Conservation (phyloP, 148 eudicot species). For the Camellia japonica region DNA sequence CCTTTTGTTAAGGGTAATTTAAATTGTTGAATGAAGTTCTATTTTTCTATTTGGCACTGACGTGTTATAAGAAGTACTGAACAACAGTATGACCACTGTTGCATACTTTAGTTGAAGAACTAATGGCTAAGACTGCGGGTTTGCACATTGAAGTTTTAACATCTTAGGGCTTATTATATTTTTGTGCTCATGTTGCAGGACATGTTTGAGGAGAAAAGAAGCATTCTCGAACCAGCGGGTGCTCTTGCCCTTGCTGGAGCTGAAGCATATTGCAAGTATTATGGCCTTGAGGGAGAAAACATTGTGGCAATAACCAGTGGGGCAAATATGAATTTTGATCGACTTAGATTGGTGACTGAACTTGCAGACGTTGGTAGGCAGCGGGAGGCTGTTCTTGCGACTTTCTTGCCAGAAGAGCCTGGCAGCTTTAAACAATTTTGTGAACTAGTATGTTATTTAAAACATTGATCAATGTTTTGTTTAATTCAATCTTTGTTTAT, state of each 20-base stretch:
- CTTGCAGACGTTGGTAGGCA: constrained; percentile 99
- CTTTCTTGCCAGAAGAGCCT: constrained; percentile 79
- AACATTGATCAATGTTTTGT: neutral
- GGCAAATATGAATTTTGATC: constrained; percentile 98
- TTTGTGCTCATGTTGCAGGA: constrained; percentile 45
- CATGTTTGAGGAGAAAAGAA: constrained; percentile 99
- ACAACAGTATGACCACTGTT: neutral
- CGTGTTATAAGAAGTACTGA: neutral
- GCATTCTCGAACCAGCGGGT: constrained; percentile 97
- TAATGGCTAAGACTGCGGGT: neutral
- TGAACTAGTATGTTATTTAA: constrained; percentile 54
- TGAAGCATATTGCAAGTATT: constrained; percentile 95
- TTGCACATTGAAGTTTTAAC: neutral
- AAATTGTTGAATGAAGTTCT: neutral
- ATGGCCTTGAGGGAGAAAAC: constrained; percentile 78
- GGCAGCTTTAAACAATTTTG: constrained; percentile 79
- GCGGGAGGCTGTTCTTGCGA: constrained; percentile 94
- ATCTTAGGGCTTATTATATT: neutral
- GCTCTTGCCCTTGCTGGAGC: constrained; percentile 99
- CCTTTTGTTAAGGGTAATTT: neutral
- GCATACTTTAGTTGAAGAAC: neutral
- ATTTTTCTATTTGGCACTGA: neutral
- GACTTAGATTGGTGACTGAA: constrained; percentile 90
- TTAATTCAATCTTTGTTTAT: neutral
- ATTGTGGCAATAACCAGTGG: constrained; percentile 88